Conservation (phyloP, 176 grass and related monocot genomes). For the Carex kokanica region DNA sequence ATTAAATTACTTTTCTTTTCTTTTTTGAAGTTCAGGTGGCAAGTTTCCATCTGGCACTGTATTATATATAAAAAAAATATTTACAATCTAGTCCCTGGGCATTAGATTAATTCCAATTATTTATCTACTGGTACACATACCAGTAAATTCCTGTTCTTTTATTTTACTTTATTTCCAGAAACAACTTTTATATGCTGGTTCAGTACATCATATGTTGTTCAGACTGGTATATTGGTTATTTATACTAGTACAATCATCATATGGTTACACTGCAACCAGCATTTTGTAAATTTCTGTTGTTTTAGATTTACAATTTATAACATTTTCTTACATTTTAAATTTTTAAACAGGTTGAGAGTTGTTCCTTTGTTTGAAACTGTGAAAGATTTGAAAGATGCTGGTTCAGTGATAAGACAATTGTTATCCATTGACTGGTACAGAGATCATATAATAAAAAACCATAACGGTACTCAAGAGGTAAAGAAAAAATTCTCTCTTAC, state of each 20-base stretch:
- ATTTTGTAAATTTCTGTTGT: not conserved
- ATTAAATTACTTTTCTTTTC: not conserved
- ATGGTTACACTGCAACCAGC: not conserved
- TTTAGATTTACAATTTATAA: not conserved
- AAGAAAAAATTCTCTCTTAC: not conserved
- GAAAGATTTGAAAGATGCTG: slow-evolving; percentile 86
- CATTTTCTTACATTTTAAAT: not conserved
- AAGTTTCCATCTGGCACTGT: too few species aligned
- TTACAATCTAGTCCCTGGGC: too few species aligned
- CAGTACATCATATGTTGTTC: not conserved
- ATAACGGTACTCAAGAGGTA: slow-evolving; percentile 90
- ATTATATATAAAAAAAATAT: too few species aligned
- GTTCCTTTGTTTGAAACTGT: slow-evolving; percentile 94
- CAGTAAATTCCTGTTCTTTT: not conserved
- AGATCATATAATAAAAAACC: slow-evolving; percentile 81
- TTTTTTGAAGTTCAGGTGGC: too few species aligned
- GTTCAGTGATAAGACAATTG: slow-evolving; percentile 74
- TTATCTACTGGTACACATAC: too few species aligned
- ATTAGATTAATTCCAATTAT: too few species aligned
- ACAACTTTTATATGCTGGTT: not conserved
- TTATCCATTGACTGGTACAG: slow-evolving; percentile 92
- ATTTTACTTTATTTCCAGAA: not conserved
- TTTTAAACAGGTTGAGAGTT: slow-evolving; percentile 72
- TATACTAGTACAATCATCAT: not conserved
- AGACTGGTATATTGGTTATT: not conserved